Percentiles rank a stretch among this genome's conserved stretches.
phyloP scores from a whole-genome alignment of 2,329 filamentous ascomycete genomes.

The Macroventuria anomochaeta region DNA sequence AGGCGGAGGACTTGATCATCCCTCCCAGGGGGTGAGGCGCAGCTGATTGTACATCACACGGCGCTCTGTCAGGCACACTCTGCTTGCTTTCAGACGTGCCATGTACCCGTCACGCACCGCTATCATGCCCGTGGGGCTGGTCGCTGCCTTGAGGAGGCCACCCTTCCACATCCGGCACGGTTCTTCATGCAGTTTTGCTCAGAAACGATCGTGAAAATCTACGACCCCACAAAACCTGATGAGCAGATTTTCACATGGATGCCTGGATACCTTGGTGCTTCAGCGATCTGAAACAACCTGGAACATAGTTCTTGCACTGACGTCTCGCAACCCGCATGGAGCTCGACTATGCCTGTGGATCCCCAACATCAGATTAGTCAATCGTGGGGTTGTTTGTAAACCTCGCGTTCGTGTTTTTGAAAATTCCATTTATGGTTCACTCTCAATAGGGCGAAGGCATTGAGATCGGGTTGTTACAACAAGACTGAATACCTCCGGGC shows the following conservation, averaged over 20 bases:
- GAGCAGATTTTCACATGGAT: slow-evolving; percentile 17
- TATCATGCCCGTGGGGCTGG: slow-evolving; percentile 19
- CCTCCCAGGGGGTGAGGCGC: slow-evolving; percentile 33
- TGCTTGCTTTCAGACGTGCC: slow-evolving; percentile 6
- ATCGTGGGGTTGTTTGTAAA: not conserved
- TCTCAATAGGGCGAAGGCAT: not conserved
- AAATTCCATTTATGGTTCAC: not conserved
- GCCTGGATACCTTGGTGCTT: slow-evolving; percentile 4
- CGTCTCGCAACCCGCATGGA: slow-evolving; percentile 25
- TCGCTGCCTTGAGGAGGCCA: slow-evolving; percentile 40
- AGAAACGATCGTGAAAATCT: slow-evolving; percentile 10
- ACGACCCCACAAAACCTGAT: slow-evolving; percentile 5
- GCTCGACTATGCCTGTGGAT: not conserved
- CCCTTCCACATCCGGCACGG: slow-evolving; percentile 17
- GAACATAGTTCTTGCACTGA: slow-evolving; percentile 26
- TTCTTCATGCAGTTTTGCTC: slow-evolving; percentile 22
- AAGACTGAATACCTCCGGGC: not conserved
- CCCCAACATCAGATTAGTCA: not conserved
- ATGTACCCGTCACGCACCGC: slow-evolving; percentile 18
- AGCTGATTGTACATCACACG: slow-evolving; percentile 22
- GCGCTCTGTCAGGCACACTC: slow-evolving; percentile 25
- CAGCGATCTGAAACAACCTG: slow-evolving; percentile 35
- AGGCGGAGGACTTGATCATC: slow-evolving; percentile 21
- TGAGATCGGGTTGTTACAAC: not conserved
- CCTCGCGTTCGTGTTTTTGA: not conserved